Percentiles rank a stretch among this genome's conserved stretches.
Evolutionary conservation across 1,284 basidiomycete species (phyloP).

Genomic region (Ustilago xerochloae): DNA sequence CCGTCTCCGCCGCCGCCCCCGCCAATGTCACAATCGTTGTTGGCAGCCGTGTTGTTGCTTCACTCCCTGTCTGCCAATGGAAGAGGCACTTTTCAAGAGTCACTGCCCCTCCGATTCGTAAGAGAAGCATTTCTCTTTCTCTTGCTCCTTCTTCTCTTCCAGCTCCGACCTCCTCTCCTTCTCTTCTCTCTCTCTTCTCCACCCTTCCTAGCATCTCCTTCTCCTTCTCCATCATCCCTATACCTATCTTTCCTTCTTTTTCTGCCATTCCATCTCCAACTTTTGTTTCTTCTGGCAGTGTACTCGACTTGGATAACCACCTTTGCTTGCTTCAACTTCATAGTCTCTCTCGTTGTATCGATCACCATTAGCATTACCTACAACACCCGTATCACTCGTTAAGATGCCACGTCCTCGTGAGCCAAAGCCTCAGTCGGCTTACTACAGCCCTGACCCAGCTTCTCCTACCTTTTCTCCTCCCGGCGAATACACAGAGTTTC

Average conservation of each 20-base stretch:
- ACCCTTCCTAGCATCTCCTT: neutral
- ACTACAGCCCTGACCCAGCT: constrained; percentile 42
- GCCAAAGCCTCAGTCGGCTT: constrained; percentile 17
- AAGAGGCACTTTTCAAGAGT: neutral
- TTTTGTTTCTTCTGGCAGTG: neutral
- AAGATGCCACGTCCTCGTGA: constrained; percentile 26
- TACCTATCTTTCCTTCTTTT: neutral
- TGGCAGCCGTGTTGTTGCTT: too few relatives aligned
- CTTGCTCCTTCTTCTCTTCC: too few relatives aligned
- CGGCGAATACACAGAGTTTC: constrained; percentile 43
- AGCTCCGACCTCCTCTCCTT: neutral
- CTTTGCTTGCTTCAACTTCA: neutral
- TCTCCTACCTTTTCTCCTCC: constrained; percentile 48
- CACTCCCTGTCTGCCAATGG: neutral
- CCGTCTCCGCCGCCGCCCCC: too few relatives aligned
- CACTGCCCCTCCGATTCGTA: too few relatives aligned
- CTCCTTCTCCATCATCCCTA: neutral
- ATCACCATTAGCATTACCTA: neutral
- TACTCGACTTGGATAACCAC: too few relatives aligned
- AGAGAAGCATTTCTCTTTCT: neutral
- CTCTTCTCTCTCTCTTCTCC: neutral
- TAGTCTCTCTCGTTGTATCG: too few relatives aligned
- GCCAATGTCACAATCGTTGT: too few relatives aligned
- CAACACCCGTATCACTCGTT: too few relatives aligned
- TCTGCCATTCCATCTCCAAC: neutral